Evolutionary conservation across 768 basidiomycete genomes (phyloP), one percentile per base, ranked within the genome.

Genomic region (Suillus occidentalis): DNA sequence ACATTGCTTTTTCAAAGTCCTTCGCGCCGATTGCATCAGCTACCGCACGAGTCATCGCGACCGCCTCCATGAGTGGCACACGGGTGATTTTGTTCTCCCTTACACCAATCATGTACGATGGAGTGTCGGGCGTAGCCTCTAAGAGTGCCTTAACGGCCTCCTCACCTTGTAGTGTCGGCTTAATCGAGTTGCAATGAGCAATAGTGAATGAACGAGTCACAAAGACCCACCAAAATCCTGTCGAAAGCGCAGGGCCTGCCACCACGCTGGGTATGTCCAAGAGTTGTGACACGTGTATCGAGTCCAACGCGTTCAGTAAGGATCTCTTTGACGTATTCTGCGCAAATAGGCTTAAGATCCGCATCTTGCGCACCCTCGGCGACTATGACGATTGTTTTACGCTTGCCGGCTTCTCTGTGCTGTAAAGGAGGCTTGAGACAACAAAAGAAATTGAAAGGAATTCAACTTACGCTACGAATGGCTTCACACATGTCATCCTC

Each of bases 351-450:
- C 36, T 97, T 89, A 55, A 99, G 85, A 70, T 91, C 82, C 58
- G 83, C 79, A 75, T 99, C 97, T 57, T 91, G 88, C 12, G 97
- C 97, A 28, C 97, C 97, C 79, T 99, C 97, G 1, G 97, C 97
- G 49, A 99, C 91, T 68, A 99, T 97, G 64, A 99, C 95, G 68
- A 99, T 97, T 1, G 97, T 99, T 81, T 97, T 98, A 70, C 97
- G 89, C 80, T 99, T 99, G 42, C 97, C 97, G 28, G 91, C 80
- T 68, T 85, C 81, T 64, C 97, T 91, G 76, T 99, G 96, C 95
- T 99, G 68, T 28, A 37, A 61, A 55, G 53, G 47, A 64, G 62
- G 62, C 14, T 25, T 8, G 25, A 34, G 40, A 63, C 31, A 25
- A 36, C 16, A 14, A 49, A 34, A 6, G 31, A 62, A 13, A 62